Evolutionary conservation across 176 grass and related monocot species (phyloP), one percentile per base, ranked within the genome.

Genomic region (Cenchrus americanus): DNA sequence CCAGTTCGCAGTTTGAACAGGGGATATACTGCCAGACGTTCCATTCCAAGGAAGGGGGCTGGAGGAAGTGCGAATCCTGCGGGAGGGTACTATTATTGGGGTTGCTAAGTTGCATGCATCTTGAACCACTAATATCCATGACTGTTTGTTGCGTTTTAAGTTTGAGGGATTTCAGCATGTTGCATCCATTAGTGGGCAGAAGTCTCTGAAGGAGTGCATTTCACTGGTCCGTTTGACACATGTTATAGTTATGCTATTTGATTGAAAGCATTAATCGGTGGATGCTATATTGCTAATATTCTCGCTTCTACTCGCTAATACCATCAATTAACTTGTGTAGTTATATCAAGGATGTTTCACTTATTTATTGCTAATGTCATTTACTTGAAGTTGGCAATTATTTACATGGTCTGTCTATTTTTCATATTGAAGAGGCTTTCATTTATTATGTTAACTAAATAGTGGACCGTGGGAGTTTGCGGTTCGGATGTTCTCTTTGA

Each of bases 21-120:
- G 97, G 97, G 63, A 94, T 66, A 79, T 99, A 96, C 86, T 99
- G 97, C 82, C 93, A 99, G 83, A 92, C 88, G 0, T 99, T 91
- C 73, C 97, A 99, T 78, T 87, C 87, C 13, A 89, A 94, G 17
- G 97, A 88, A 77, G 89, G 87, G 53, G 97, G 97, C 52, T 99
- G 97, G 97, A 96, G 97, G 86, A 92, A 83, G 80, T 99, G 97
- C 61, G 91, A 99, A 62, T 65, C 91, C 22, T 99, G 97, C 79
- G 91, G 91, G 42, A 99, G 95, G 93, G 97, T 99, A 83, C 82
- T 89, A 71, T 71, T 72, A 65, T 71, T 17, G 10, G 62, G 41
- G 26, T 27, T 73, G 52, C 19, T 9, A 40, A 48, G 18, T 58
- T n/a, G 26, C 65, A 60, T 60, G 49, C 50, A 54, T 62, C 48